These are phyloP conservation scores for Hygrophoropsis aurantiaca DNA, from an alignment of 768 basidiomycete genomes.

Conservation along the genomic window DNA sequence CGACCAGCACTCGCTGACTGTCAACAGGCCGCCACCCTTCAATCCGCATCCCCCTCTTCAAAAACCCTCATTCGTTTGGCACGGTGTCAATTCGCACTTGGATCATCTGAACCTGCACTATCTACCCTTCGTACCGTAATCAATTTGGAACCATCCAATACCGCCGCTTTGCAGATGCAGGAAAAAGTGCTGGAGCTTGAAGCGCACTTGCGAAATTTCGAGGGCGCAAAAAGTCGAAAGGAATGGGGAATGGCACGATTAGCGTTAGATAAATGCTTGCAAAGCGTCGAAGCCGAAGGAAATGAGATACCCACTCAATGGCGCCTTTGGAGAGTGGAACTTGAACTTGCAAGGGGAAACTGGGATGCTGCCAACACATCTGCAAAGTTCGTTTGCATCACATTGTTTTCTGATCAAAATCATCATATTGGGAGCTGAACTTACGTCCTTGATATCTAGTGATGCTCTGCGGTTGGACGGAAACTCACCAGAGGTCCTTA, in stretches of 20 bases:
- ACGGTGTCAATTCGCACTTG: conserved; percentile 81
- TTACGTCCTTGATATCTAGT: conserved; percentile 37
- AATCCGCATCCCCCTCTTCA: conserved; percentile 56
- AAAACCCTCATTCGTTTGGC: conserved; percentile 85
- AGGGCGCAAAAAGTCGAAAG: conserved; percentile 51
- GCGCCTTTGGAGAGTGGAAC: conserved; percentile 77
- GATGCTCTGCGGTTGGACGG: conserved; percentile 72
- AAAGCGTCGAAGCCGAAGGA: conserved; percentile 73
- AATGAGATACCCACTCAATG: conserved; percentile 77
- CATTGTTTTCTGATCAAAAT: neutral
- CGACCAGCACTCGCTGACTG: conserved; percentile 75
- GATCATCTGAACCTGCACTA: conserved; percentile 63
- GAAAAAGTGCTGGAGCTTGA: conserved; percentile 62
- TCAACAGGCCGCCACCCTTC: conserved; percentile 67
- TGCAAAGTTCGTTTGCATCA: conserved; percentile 61
- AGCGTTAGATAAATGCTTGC: conserved; percentile 77
- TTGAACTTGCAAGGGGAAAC: conserved; percentile 69
- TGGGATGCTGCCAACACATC: conserved; percentile 73
- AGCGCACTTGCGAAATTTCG: conserved; percentile 63
- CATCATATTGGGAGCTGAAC: neutral
- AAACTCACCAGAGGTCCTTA: conserved; percentile 77
- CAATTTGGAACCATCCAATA: conserved; percentile 60
- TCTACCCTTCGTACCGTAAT: conserved; percentile 65
- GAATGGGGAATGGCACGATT: conserved; percentile 80
- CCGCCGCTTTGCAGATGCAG: conserved; percentile 58